Percentiles rank a stretch among this genome's conserved stretches.
Conservation (phyloP, 345 rosid genomes). For the Luvunga scandens region DNA sequence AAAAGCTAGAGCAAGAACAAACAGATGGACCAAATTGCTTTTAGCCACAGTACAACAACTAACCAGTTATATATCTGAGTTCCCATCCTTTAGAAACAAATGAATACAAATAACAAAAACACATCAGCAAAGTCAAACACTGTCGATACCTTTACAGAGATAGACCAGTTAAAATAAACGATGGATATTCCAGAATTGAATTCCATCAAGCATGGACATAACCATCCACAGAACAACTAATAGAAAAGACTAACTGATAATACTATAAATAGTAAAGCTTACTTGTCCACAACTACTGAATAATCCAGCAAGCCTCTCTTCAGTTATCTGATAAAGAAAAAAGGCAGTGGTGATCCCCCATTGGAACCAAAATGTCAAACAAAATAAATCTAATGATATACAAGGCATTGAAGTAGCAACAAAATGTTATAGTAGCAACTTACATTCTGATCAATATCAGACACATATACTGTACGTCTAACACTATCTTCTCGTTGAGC, state of each 20-base stretch:
- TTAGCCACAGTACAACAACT: background rate
- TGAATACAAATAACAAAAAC: background rate
- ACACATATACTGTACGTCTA: constrained; percentile 60
- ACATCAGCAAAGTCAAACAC: background rate
- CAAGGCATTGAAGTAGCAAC: background rate
- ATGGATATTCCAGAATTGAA: background rate
- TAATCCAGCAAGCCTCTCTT: constrained; percentile 82
- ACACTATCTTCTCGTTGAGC: constrained; percentile 69
- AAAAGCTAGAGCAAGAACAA: background rate
- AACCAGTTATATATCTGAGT: background rate
- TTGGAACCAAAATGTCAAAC: background rate
- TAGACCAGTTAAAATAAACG: background rate
- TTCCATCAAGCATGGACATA: background rate
- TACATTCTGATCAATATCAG: constrained; percentile 61
- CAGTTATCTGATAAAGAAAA: constrained; percentile 58
- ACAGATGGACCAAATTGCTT: background rate
- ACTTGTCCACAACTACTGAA: constrained; percentile 81
- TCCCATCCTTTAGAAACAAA: background rate
- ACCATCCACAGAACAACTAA: background rate
- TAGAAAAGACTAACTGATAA: background rate
- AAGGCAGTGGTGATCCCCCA: background rate
- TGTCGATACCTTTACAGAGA: background rate
- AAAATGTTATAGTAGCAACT: constrained; percentile 11
- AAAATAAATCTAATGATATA: background rate
- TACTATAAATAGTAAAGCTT: constrained; percentile 28